phyloP scores from a whole-genome alignment of 169 alveolate species.

The Eimeria nieschulzi region DNA sequence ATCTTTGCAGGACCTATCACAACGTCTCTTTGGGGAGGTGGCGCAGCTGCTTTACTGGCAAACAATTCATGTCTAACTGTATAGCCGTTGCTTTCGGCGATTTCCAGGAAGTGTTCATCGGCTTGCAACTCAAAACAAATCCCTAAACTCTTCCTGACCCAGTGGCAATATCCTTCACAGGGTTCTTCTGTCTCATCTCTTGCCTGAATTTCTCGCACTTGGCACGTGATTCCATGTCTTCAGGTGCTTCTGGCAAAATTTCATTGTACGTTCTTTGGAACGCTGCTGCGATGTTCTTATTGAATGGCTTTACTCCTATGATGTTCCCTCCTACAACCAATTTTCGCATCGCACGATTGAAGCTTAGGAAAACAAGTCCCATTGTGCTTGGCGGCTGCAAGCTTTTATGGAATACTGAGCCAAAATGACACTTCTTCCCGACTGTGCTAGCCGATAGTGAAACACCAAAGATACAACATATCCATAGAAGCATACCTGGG shows the following conservation, averaged over 20 bases:
- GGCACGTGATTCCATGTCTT: not conserved
- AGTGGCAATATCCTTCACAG: not conserved
- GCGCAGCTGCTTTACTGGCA: too few species aligned
- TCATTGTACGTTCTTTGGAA: not conserved
- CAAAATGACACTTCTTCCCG: not conserved
- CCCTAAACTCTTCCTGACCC: too few species aligned
- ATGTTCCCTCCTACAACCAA: slow-evolving; percentile 15
- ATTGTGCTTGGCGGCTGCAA: not conserved
- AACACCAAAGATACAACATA: not conserved
- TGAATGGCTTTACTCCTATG: not conserved
- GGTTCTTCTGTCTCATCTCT: slow-evolving; percentile 4
- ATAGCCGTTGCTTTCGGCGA: too few species aligned
- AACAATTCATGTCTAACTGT: too few species aligned
- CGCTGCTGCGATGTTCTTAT: not conserved
- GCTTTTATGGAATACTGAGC: not conserved
- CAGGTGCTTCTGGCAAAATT: slow-evolving; percentile 35
- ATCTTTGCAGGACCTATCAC: too few species aligned
- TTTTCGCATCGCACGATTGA: not conserved
- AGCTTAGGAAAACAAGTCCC: not conserved
- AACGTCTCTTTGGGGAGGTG: too few species aligned
- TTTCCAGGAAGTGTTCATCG: too few species aligned
- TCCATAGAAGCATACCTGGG: slow-evolving; percentile 36
- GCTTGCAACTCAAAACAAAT: too few species aligned
- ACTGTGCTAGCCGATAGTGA: not conserved
- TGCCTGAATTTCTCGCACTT: slow-evolving; percentile 15